phyloP scores from a whole-genome alignment of 2,329 filamentous ascomycete species.

The Alternaria sp. region DNA sequence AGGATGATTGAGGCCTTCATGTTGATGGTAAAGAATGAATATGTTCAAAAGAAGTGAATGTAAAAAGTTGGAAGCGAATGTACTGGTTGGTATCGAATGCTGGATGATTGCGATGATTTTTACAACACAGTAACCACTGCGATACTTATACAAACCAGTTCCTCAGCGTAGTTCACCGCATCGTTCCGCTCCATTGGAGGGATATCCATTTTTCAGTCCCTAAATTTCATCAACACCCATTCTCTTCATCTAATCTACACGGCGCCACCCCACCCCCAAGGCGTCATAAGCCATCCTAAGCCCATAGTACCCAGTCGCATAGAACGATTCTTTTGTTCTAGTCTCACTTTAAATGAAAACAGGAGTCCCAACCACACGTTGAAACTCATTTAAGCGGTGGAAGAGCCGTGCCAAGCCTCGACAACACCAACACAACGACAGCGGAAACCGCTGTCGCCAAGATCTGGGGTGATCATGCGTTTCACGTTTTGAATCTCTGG shows the following conservation, averaged over 20 bases:
- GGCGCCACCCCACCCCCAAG: neutral
- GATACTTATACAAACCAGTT: slow-evolving; percentile 3
- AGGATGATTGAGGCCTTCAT: slow-evolving; percentile 41
- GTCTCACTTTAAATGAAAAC: slow-evolving; percentile 10
- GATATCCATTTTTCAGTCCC: neutral
- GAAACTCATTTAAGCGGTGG: slow-evolving; percentile 13
- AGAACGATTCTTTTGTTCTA: slow-evolving; percentile 5
- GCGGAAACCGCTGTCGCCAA: slow-evolving; percentile 14
- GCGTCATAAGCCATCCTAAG: slow-evolving; percentile 2
- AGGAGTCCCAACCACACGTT: slow-evolving; percentile 14
- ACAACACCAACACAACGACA: slow-evolving; percentile 1
- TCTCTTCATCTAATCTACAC: slow-evolving; percentile 12
- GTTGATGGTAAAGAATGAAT: slow-evolving; percentile 14
- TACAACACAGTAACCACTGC: neutral
- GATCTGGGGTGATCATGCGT: slow-evolving; percentile 15
- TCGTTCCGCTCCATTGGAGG: slow-evolving; percentile 3
- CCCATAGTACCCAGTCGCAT: neutral
- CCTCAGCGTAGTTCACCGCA: neutral
- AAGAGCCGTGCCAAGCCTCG: slow-evolving; percentile 11
- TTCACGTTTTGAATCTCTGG: slow-evolving; percentile 11
- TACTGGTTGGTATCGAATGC: slow-evolving; percentile 8
- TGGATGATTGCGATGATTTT: slow-evolving; percentile 7
- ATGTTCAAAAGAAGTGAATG: slow-evolving; percentile 16
- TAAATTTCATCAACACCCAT: neutral
- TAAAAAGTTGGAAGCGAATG: slow-evolving; percentile 11